Conservation (phyloP, 179 eudicot species). For the Camellia oleifera region DNA sequence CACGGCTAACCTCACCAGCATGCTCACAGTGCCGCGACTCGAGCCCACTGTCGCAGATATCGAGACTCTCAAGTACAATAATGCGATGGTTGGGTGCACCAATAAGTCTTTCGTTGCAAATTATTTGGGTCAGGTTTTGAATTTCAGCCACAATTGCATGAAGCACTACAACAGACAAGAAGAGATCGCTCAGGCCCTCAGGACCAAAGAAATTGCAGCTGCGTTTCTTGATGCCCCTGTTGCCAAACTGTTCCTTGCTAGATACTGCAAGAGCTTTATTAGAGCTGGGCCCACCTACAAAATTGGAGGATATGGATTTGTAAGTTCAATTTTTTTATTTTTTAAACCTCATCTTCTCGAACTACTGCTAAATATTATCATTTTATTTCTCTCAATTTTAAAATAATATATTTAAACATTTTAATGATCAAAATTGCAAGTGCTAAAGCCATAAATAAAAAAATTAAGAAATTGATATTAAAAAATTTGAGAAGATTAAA, state of each 20-base stretch:
- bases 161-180: slow-evolving; percentile 10
- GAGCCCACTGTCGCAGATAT: slow-evolving; percentile 28
- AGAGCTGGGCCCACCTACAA: slow-evolving; percentile 24
- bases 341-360: too few relatives aligned
- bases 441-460: too few relatives aligned
- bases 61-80: slow-evolving; percentile 24
- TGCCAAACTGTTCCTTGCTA: slow-evolving; percentile 30
- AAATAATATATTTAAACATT: too few relatives aligned
- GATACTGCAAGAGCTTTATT: slow-evolving; percentile 38
- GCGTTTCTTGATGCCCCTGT: slow-evolving; percentile 34
- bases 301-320: slow-evolving; percentile 47
- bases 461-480: too few relatives aligned
- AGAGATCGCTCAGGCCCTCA: slow-evolving; percentile 18
- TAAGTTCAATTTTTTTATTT: slow-evolving; percentile 4
- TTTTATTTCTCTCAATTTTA: too few relatives aligned
- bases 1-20: slow-evolving; percentile 43
- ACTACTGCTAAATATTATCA: too few relatives aligned
- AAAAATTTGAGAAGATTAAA: too few relatives aligned
- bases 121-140: slow-evolving; percentile 27
- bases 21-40: slow-evolving; percentile 41
- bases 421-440: too few relatives aligned
- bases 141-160: slow-evolving; percentile 18
- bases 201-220: slow-evolving; percentile 28
- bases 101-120: slow-evolving; percentile 18
- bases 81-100: slow-evolving; percentile 31